A percentile compares a stretch with the other conserved stretches of the same genome.
phyloP scores from a whole-genome alignment of 2,329 filamentous ascomycete species.

The Microsporum audouinii region DNA sequence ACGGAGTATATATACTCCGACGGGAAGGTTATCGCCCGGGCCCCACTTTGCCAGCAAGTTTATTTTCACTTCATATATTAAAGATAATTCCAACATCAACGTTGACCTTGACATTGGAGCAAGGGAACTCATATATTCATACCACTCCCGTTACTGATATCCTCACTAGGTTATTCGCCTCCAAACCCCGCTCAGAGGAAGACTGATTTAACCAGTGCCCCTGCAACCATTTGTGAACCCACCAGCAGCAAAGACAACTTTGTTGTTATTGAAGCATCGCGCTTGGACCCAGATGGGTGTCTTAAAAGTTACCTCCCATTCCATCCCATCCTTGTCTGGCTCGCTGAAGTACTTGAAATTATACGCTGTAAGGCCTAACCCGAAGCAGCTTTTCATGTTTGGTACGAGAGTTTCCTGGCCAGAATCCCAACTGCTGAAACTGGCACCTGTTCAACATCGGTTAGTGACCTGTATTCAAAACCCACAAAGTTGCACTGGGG shows the following conservation, averaged over 20 bases:
- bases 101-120: too few species aligned
- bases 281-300: conserved; percentile 16
- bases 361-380: conserved; percentile 16
- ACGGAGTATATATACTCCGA: too few species aligned
- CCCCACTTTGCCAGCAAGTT: too few species aligned
- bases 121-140: too few species aligned
- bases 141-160: too few species aligned
- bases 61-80: too few species aligned
- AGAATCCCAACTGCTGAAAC: conserved; percentile 19
- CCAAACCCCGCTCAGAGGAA: too few species aligned
- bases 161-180: too few species aligned
- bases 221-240: conserved; percentile 10
- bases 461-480: too few species aligned
- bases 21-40: too few species aligned
- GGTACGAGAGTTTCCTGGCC: conserved; percentile 18
- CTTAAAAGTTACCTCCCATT: conserved; percentile 18
- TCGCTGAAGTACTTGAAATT: conserved; percentile 20
- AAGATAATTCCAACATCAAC: too few species aligned
- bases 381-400: conserved; percentile 15
- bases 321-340: conserved; percentile 17
- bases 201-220: neutral
- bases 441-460: conserved; percentile 12
- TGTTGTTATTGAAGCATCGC: conserved; percentile 17
- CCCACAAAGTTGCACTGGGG: too few species aligned
- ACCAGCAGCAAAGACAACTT: conserved; percentile 11